Percentiles rank a stretch among this genome's conserved stretches.
Conservation (phyloP, 352 stramenopile species). For the Globisporangium orthogonon region DNA sequence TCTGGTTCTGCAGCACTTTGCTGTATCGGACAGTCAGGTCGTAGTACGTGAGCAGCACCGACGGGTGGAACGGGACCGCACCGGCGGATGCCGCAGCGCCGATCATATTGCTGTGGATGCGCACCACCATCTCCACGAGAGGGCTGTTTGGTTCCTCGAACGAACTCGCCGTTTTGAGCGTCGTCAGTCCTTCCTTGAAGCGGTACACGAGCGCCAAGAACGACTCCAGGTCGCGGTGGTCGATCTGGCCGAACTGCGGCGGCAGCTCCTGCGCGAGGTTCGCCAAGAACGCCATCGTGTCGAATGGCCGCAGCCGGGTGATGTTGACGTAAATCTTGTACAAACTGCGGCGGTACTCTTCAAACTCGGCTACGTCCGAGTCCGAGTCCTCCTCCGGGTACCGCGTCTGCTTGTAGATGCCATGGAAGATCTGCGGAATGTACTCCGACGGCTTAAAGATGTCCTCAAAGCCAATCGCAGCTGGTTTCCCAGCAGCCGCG, state of each 20-base stretch:
- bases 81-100: slow-evolving; percentile 18
- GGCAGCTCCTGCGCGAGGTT: slow-evolving; percentile 55
- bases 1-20: slow-evolving; percentile 61
- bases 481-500: neutral
- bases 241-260: slow-evolving; percentile 41
- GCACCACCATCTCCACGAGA: slow-evolving; percentile 62
- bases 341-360: slow-evolving; percentile 75
- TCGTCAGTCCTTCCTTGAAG: slow-evolving; percentile 77
- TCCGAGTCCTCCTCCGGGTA: slow-evolving; percentile 70
- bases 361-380: slow-evolving; percentile 78
- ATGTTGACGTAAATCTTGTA: slow-evolving; percentile 89
- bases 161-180: slow-evolving; percentile 49
- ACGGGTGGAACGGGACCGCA: slow-evolving; percentile 26
- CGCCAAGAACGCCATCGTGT: slow-evolving; percentile 61
- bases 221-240: slow-evolving; percentile 64
- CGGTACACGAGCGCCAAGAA: slow-evolving; percentile 75
- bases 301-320: slow-evolving; percentile 57
- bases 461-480: slow-evolving; percentile 24
- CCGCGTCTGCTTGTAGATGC: slow-evolving; percentile 79
- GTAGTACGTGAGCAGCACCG: slow-evolving; percentile 77
- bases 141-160: slow-evolving; percentile 60
- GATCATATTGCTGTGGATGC: slow-evolving; percentile 64
- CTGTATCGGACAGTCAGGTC: slow-evolving; percentile 76
- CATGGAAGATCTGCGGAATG: slow-evolving; percentile 71
- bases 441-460: slow-evolving; percentile 73